These are phyloP conservation scores for Aspergillus sp. DNA, from an alignment of 2,329 filamentous ascomycete genomes.

Conservation along the genomic window DNA sequence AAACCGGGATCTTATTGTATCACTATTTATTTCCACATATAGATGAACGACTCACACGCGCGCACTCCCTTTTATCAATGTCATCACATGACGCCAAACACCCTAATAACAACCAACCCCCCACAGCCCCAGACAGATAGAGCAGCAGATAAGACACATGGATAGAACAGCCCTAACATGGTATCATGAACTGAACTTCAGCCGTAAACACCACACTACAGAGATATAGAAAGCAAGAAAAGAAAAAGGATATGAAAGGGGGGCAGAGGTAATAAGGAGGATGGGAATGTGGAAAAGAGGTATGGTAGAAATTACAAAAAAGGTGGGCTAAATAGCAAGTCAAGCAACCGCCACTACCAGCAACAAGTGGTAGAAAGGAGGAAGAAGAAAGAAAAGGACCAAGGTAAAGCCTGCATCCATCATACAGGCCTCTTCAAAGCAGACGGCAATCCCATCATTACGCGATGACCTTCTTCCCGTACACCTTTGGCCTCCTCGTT, in stretches of 20 bases:
- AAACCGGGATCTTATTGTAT: no score
- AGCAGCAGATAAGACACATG: background rate
- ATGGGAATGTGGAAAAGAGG: background rate
- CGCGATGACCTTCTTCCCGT: constrained; percentile 48
- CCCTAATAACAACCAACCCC: background rate
- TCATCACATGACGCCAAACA: no score
- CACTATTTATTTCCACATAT: background rate
- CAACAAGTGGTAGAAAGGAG: constrained; percentile 10
- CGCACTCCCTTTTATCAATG: no score
- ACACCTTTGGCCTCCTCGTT: constrained; percentile 51
- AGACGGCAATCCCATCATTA: constrained; percentile 42
- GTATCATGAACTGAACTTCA: constrained; percentile 35
- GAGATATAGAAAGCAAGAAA: constrained; percentile 2
- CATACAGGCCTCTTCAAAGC: constrained; percentile 34
- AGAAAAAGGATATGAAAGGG: background rate
- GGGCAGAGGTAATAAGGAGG: background rate
- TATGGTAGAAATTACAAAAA: background rate
- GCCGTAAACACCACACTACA: constrained; percentile 14
- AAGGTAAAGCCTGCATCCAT: no score
- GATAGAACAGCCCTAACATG: constrained; percentile 26
- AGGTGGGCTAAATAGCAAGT: background rate
- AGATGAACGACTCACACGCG: no score
- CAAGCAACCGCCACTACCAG: background rate
- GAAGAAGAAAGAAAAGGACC: background rate
- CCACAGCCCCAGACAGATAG: background rate